Conservation (phyloP, 306 rosid species). For the Chamaecrista fasciculata region DNA sequence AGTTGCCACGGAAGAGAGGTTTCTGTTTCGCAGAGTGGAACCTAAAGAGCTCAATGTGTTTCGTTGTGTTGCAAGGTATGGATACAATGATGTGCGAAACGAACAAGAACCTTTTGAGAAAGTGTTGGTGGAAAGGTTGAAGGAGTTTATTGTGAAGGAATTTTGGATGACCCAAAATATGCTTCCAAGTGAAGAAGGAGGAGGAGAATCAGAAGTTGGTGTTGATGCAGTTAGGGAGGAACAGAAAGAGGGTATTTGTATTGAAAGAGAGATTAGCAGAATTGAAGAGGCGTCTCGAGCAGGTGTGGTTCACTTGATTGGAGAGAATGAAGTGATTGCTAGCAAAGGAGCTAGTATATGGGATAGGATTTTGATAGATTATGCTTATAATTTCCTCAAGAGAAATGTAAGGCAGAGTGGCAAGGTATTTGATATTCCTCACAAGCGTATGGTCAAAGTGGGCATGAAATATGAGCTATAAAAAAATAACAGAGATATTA, state of each 20-base stretch:
- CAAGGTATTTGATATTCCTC: conserved; percentile 10
- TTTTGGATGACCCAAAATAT: neutral
- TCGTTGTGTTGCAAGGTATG: conserved; percentile 4
- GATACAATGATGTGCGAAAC: neutral
- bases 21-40: conserved; percentile 4
- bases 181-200: neutral
- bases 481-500: too few relatives aligned
- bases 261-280: neutral
- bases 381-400: conserved; percentile 6
- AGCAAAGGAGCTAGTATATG: conserved; percentile 6
- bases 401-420: neutral
- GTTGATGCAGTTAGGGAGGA: neutral
- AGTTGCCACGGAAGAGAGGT: neutral
- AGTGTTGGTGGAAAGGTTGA: neutral
- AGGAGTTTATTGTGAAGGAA: neutral
- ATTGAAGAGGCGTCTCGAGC: neutral
- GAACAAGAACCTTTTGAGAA: conserved; percentile 10
- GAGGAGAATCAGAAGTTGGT: neutral
- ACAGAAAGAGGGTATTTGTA: neutral
- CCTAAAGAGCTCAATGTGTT: neutral
- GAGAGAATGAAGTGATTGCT: conserved; percentile 6
- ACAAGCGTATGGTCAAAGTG: conserved; percentile 12
- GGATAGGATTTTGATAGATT: conserved; percentile 7
- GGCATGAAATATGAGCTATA: conserved; percentile 14
- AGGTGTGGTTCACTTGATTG: conserved; percentile 4